These are phyloP conservation scores for Fonsecaea erecta DNA, from an alignment of 2,329 filamentous ascomycete species.

Conservation along the genomic window DNA sequence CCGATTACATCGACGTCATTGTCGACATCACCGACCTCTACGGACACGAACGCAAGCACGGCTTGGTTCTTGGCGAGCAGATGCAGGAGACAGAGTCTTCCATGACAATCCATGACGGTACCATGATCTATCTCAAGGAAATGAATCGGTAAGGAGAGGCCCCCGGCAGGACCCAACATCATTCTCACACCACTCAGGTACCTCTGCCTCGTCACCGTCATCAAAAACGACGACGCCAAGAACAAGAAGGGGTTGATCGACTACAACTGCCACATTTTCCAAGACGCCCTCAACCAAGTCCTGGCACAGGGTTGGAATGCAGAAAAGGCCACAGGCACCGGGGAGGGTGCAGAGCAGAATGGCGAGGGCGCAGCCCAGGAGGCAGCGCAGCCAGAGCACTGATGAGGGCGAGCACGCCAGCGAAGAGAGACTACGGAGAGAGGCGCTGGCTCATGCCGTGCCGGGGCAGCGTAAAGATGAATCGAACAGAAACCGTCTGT, in stretches of 20 bases:
- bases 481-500: not conserved
- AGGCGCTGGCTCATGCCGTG: not conserved
- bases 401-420: not conserved
- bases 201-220: constrained; percentile 67
- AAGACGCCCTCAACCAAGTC: constrained; percentile 65
- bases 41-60: constrained; percentile 59
- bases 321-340: constrained; percentile 40
- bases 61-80: constrained; percentile 49
- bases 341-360: constrained; percentile 34
- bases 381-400: constrained; percentile 12
- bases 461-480: not conserved
- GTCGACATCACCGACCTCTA: constrained; percentile 97
- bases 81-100: constrained; percentile 64
- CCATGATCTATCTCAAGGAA: constrained; percentile 67
- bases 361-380: constrained; percentile 18
- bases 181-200: constrained; percentile 52
- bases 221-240: constrained; percentile 67
- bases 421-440: too few relatives aligned
- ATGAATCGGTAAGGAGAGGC: constrained; percentile 65
- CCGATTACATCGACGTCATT: constrained; percentile 97
- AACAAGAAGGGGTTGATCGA: constrained; percentile 69
- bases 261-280: constrained; percentile 68
- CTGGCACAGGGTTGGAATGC: constrained; percentile 59
- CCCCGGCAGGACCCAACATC: not conserved
- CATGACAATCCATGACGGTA: constrained; percentile 65